These are phyloP conservation scores for Tephrocybe sp. DNA, from an alignment of 768 basidiomycete genomes.

Conservation along the genomic window DNA sequence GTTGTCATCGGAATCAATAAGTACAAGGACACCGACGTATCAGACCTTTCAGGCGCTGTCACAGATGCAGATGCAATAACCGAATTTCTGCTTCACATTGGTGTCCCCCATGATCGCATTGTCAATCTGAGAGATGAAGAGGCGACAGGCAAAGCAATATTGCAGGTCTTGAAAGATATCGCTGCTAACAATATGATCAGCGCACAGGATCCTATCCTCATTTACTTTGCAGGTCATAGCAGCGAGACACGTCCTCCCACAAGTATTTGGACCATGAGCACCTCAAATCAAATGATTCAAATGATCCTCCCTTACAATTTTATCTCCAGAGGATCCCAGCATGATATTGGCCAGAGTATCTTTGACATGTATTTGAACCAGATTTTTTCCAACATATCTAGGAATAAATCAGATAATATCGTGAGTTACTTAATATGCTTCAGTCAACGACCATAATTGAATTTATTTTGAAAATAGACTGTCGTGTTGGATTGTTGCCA, in stretches of 20 bases:
- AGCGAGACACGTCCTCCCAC: not conserved
- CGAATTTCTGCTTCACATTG: not conserved
- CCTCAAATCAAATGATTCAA: not conserved
- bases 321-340: not conserved
- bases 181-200: not conserved
- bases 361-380: conserved; percentile 2
- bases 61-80: conserved; percentile 8
- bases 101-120: not conserved
- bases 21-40: not conserved
- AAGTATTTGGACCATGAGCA: not conserved
- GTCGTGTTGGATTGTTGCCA: conserved; percentile 12
- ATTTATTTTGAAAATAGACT: conserved; percentile 1
- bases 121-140: not conserved
- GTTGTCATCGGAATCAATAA: conserved; percentile 14
- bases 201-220: conserved; percentile 7
- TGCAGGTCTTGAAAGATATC: not conserved
- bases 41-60: not conserved
- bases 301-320: conserved; percentile 12
- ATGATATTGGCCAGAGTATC: not conserved
- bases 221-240: conserved; percentile 15
- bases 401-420: conserved; percentile 10
- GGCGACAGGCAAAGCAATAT: conserved; percentile 1
- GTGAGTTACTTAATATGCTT: not conserved
- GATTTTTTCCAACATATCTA: not conserved
- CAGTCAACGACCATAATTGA: not conserved